Conservation (phyloP, 2,329 filamentous ascomycete species). For the Huntiella bhutanensis region DNA sequence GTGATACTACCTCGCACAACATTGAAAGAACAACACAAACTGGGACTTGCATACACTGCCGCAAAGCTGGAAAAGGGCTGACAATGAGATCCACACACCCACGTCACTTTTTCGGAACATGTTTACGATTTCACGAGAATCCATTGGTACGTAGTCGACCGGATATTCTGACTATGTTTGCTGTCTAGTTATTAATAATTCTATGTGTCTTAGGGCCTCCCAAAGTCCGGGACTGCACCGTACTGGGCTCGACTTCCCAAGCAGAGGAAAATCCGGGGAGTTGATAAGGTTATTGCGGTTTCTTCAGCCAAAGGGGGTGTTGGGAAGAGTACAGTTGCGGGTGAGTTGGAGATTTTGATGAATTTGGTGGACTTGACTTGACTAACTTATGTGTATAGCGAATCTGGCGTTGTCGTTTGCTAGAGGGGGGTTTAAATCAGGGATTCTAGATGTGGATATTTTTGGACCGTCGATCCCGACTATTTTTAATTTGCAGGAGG, state of each 20-base stretch:
- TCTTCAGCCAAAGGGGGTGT: conserved; percentile 97
- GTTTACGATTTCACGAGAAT: conserved; percentile 51
- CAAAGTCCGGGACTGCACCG: conserved; percentile 44
- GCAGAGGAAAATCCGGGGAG: conserved; percentile 61
- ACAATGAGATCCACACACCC: conserved; percentile 16
- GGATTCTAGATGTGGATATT: conserved; percentile 88
- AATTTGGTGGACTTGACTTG: not conserved
- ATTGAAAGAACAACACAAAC: no score
- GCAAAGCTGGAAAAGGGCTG: no score
- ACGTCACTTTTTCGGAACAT: conserved; percentile 24
- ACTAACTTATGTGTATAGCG: conserved; percentile 20
- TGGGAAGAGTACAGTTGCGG: conserved; percentile 84
- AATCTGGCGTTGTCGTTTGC: conserved; percentile 82
- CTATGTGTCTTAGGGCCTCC: conserved; percentile 47
- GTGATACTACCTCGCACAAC: no score
- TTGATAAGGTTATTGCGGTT: conserved; percentile 85
- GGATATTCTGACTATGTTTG: conserved; percentile 1
- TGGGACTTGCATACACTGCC: no score
- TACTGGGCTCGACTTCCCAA: conserved; percentile 57
- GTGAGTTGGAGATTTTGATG: conserved; percentile 25
- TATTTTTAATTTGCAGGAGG: conserved; percentile 61
- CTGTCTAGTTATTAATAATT: not conserved
- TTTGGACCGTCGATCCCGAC: conserved; percentile 93
- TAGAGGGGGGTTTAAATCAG: conserved; percentile 58
- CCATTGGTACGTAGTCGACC: conserved; percentile 43